Evolutionary conservation across 2,329 filamentous ascomycete genomes (phyloP).

Genomic region (Xylaria sp.): DNA sequence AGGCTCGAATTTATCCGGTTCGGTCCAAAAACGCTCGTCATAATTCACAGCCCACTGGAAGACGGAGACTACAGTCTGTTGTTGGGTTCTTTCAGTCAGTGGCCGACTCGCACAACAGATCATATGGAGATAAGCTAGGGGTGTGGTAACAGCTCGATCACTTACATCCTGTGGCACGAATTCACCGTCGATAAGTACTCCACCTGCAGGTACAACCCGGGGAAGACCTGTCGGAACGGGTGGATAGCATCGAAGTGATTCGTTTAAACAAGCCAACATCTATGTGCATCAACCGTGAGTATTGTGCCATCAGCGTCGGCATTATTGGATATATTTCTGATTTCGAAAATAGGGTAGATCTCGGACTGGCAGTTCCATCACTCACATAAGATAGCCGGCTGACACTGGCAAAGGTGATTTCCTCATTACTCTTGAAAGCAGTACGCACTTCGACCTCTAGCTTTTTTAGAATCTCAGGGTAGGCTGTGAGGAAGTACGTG

Average conservation of each 20-base stretch:
- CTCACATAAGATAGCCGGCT: constrained; percentile 32
- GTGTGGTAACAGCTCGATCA: neutral
- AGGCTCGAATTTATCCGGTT: constrained; percentile 35
- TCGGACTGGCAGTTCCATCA: neutral
- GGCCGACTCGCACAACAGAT: neutral
- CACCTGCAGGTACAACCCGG: constrained; percentile 21
- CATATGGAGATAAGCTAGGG: neutral
- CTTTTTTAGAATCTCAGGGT: constrained; percentile 31
- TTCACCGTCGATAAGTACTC: constrained; percentile 21
- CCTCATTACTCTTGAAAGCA: constrained; percentile 33
- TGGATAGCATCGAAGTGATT: constrained; percentile 40
- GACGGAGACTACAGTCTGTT: constrained; percentile 33
- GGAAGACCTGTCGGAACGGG: constrained; percentile 25
- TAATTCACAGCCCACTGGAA: constrained; percentile 36
- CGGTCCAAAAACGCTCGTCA: constrained; percentile 32
- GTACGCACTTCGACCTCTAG: constrained; percentile 37
- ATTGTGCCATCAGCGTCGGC: neutral
- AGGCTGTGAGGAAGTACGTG: constrained; percentile 36
- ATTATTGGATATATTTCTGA: neutral
- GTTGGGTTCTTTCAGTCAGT: neutral
- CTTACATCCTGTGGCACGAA: constrained; percentile 26
- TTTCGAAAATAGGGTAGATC: neutral
- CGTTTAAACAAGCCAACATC: constrained; percentile 39
- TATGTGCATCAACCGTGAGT: constrained; percentile 1
- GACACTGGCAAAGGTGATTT: constrained; percentile 37